Evolutionary conservation across 345 rosid species (phyloP).

Genomic region (Leavenworthia alabamica): DNA sequence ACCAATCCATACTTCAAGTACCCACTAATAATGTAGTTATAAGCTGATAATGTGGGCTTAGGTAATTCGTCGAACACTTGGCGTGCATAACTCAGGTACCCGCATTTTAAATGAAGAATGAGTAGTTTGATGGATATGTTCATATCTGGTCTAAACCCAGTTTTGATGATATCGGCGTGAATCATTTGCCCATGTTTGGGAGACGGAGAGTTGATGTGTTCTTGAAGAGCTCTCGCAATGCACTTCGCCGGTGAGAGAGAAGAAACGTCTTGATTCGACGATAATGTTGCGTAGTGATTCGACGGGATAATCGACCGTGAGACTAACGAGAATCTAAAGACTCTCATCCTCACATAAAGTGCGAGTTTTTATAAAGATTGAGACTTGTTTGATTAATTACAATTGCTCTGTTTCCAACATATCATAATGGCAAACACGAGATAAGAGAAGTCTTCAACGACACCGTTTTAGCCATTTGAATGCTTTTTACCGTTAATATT

Average conservation of each 20-base stretch:
- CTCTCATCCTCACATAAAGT: conserved; percentile 14
- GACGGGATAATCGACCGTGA: not conserved
- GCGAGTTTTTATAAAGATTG: not conserved
- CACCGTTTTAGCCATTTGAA: not conserved
- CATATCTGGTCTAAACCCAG: conserved; percentile 49
- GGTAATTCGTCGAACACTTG: conserved; percentile 74
- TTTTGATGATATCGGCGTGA: conserved; percentile 55
- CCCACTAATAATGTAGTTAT: conserved; percentile 70
- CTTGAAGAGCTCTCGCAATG: conserved; percentile 57
- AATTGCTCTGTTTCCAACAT: not conserved
- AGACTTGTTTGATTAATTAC: not conserved
- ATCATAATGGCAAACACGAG: not conserved
- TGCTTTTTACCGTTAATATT: too few relatives aligned
- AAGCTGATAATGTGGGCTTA: conserved; percentile 60
- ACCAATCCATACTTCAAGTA: conserved; percentile 45
- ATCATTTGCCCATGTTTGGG: conserved; percentile 61
- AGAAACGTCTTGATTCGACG: conserved; percentile 1
- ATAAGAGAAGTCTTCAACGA: not conserved
- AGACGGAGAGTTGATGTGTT: conserved; percentile 50
- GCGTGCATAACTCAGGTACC: conserved; percentile 50
- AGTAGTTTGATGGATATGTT: conserved; percentile 66
- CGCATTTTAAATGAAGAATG: conserved; percentile 47
- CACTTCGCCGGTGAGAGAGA: conserved; percentile 23
- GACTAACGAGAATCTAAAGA: not conserved
- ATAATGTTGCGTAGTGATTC: conserved; percentile 11